phyloP scores from a whole-genome alignment of 2,329 filamentous ascomycete species.

The Gliomastix tumulicola region DNA sequence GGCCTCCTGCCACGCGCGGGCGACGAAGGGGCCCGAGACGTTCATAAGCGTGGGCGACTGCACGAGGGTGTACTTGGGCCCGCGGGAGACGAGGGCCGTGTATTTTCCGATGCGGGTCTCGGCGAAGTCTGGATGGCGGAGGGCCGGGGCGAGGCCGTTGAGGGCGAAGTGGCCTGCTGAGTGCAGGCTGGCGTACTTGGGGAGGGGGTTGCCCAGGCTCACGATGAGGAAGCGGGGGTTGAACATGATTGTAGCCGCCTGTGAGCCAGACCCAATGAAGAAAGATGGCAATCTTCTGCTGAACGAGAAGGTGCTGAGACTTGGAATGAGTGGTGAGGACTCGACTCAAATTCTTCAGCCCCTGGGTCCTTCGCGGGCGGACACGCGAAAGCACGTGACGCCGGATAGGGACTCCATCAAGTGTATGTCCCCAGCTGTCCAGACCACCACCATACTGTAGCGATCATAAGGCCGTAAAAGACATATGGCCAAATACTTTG shows the following conservation, averaged over 20 bases:
- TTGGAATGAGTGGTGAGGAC: too few species aligned
- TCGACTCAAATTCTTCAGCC: too few species aligned
- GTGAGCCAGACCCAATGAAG: too few species aligned
- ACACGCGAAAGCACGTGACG: too few species aligned
- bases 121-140: slow-evolving; percentile 40
- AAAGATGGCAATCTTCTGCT: too few species aligned
- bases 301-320: too few species aligned
- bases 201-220: slow-evolving; percentile 78
- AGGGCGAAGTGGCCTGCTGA: slow-evolving; percentile 80
- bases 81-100: slow-evolving; percentile 39
- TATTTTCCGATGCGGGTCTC: slow-evolving; percentile 42
- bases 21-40: slow-evolving; percentile 64
- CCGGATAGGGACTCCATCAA: too few species aligned
- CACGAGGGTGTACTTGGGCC: slow-evolving; percentile 56
- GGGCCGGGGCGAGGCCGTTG: slow-evolving; percentile 43
- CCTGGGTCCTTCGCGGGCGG: too few species aligned
- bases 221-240: slow-evolving; percentile 63
- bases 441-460: too few species aligned
- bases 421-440: too few species aligned
- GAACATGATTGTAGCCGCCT: slow-evolving; percentile 22
- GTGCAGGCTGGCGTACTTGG: slow-evolving; percentile 74
- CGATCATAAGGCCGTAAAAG: too few species aligned
- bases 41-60: slow-evolving; percentile 83
- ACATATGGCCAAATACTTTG: too few species aligned
- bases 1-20: slow-evolving; percentile 56